Conservation (phyloP, 257 asterid species). For the Scutellaria minor region DNA sequence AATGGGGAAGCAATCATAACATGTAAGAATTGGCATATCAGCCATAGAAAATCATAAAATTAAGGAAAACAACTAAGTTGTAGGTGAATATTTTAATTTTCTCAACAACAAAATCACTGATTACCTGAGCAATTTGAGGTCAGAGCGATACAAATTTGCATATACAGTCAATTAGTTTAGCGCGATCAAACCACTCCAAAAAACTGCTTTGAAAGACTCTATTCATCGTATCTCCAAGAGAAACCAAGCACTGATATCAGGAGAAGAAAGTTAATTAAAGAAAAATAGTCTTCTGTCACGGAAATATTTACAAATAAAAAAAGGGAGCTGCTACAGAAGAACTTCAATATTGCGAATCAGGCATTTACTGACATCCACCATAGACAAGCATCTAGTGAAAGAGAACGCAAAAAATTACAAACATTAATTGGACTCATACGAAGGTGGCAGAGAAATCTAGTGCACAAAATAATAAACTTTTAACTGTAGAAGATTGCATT, state of each 20-base stretch:
- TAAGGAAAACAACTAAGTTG: constrained; percentile 16
- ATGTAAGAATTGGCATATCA: constrained; percentile 25
- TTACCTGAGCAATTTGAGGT: constrained; percentile 93
- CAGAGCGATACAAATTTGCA: constrained; percentile 78
- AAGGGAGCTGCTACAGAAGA: constrained; percentile 4
- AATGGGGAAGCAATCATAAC: constrained; percentile 32
- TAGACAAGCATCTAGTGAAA: constrained; percentile 7
- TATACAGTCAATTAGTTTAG: constrained; percentile 77
- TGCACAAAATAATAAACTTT: too few relatives aligned
- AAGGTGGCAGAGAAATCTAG: constrained; percentile 17
- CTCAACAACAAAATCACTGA: constrained; percentile 30
- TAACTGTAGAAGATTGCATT: constrained; percentile 12
- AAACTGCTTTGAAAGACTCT: constrained; percentile 62
- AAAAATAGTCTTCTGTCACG: constrained; percentile 21
- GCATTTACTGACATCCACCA: constrained; percentile 2
- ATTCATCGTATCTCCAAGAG: constrained; percentile 82
- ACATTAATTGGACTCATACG: constrained; percentile 18
- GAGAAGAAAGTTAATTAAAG: constrained; percentile 37
- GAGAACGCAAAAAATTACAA: constrained; percentile 28
- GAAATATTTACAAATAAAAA: constrained; percentile 6
- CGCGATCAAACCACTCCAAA: constrained; percentile 81
- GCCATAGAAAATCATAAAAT: constrained; percentile 30
- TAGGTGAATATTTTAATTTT: constrained; percentile 9
- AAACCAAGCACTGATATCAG: constrained; percentile 62
- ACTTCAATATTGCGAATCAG: not conserved